Evolutionary conservation across 495 filamentous ascomycete species (phyloP).

Genomic region (Alectoria sarmentosa): DNA sequence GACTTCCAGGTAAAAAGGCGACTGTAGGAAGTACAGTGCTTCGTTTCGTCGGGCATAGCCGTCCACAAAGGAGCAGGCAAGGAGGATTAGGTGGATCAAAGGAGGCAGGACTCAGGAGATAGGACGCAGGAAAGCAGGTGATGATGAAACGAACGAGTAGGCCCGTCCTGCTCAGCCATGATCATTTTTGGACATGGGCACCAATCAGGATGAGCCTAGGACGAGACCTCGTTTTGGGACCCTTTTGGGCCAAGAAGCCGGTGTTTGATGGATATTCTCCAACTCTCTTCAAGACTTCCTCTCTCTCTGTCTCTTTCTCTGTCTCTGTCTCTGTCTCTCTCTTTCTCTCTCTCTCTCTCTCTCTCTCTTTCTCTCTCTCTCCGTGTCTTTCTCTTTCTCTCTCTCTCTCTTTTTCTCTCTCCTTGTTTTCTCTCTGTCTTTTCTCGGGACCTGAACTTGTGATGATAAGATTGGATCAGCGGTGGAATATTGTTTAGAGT

Average conservation of each 20-base stretch:
- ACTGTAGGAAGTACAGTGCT: background rate
- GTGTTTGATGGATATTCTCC: background rate
- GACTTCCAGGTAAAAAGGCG: background rate
- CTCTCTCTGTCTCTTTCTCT: background rate
- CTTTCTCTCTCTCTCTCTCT: background rate
- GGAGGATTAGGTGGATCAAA: background rate
- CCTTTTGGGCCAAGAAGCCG: background rate
- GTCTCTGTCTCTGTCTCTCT: background rate
- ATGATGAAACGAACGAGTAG: constrained; percentile 10
- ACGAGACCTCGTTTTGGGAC: too few relatives aligned
- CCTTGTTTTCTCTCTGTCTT: background rate
- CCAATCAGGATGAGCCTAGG: constrained; percentile 8
- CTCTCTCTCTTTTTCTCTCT: background rate
- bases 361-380: background rate
- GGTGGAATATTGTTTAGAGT: background rate
- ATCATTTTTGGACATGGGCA: background rate
- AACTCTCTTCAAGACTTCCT: background rate
- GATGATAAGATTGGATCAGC: background rate
- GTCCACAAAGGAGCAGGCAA: background rate
- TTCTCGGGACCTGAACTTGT: too few relatives aligned
- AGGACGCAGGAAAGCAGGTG: background rate
- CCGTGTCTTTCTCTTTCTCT: background rate
- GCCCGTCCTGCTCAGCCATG: constrained; percentile 4
- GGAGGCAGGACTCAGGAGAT: constrained; percentile 2
- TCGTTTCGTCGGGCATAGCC: background rate